phyloP scores from a whole-genome alignment of 2,329 filamentous ascomycete species.

The Aspergillus fumigatiaffinis region DNA sequence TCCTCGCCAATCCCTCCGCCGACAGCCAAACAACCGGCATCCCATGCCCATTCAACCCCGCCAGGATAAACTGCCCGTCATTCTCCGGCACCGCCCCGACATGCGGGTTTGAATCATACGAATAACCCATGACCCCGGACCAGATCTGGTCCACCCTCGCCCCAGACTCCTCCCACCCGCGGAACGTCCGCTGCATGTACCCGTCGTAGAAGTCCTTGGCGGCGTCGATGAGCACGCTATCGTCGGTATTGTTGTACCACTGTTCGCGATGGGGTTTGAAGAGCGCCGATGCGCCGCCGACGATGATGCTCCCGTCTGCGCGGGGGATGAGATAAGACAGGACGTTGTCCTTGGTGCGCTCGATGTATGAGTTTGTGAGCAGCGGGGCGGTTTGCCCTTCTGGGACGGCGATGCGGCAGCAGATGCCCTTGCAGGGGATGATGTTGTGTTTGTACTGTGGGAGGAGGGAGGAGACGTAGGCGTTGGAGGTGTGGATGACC shows the following conservation, averaged over 20 bases:
- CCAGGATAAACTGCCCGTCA: slow-evolving; percentile 52
- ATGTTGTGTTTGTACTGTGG: slow-evolving; percentile 67
- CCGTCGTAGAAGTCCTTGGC: slow-evolving; percentile 34
- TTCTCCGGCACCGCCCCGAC: slow-evolving; percentile 48
- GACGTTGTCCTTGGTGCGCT: slow-evolving; percentile 43
- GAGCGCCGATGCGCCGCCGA: slow-evolving; percentile 58
- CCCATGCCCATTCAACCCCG: slow-evolving; percentile 63
- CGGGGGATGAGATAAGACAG: slow-evolving; percentile 58
- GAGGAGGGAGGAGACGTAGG: slow-evolving; percentile 71
- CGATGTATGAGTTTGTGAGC: slow-evolving; percentile 52
- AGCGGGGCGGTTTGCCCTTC: slow-evolving; percentile 19
- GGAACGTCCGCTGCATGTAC: slow-evolving; percentile 33
- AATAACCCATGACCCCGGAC: slow-evolving; percentile 50
- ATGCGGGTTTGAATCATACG: slow-evolving; percentile 48
- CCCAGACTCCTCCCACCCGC: slow-evolving; percentile 32
- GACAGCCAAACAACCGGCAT: slow-evolving; percentile 62
- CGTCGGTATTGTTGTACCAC: slow-evolving; percentile 46
- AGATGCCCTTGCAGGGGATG: slow-evolving; percentile 65
- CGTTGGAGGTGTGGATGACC: slow-evolving; percentile 80
- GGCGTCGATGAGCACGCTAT: slow-evolving; percentile 48
- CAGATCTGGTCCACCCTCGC: slow-evolving; percentile 27
- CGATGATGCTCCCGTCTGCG: slow-evolving; percentile 51
- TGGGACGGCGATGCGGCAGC: slow-evolving; percentile 27
- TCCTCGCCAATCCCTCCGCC: slow-evolving; percentile 53
- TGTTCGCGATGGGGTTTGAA: slow-evolving; percentile 19